Base-by-base conservation (phyloP, 148 eudicot genomes). In the Tetragonia tetragonoides region DNA sequence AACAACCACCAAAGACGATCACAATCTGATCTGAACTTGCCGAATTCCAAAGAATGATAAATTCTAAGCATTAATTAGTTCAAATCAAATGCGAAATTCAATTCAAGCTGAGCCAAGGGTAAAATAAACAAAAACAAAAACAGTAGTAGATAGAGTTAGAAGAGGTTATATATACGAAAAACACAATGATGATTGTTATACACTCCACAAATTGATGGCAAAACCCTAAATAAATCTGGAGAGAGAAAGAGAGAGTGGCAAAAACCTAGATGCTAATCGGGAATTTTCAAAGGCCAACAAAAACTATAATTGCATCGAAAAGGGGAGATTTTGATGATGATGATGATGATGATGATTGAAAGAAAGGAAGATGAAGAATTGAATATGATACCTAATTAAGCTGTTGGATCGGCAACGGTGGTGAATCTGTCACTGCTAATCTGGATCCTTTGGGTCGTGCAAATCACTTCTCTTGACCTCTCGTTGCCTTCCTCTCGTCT, bases 151-250 rank as follows among this genome's bases (percentile, higher is more conserved):
- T 38, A 14, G 47, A 66, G 24, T 66, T 17, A 18, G 39, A 3
- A 41, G 5, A 40, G 41, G 71, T 14, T 54, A 10, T 15, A 8
- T 14, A 10, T 10, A 54, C 1, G 18, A 10, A 0, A 54, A 54
- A 41, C n/a, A 18, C 71, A 6, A 42, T 7, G 41, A 0, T 54
- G 2, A 68, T 8, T 42, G 10, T 28, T 20, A 20, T 42, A 68
- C 20, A 28, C 11, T n/a, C 8, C 8, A 68, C 44, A 68, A 41
- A 24, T 70, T 3, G 20, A 12, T 0, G 20, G n/a, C 23, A 18
- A 71, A 70, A 71, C 74, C 61, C 60, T 71, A 71, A 51, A 47
- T 11, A 23, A 47, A 24, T 57, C 53, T 15, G 74, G 56, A 16
- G 0, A 70, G 7, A 2, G 37, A 44, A 70, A 4, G 40, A 59